These are phyloP conservation scores for Kalanchoe fedtschenkoi DNA, from an alignment of 164 flowering plant species.

Conservation along the genomic window DNA sequence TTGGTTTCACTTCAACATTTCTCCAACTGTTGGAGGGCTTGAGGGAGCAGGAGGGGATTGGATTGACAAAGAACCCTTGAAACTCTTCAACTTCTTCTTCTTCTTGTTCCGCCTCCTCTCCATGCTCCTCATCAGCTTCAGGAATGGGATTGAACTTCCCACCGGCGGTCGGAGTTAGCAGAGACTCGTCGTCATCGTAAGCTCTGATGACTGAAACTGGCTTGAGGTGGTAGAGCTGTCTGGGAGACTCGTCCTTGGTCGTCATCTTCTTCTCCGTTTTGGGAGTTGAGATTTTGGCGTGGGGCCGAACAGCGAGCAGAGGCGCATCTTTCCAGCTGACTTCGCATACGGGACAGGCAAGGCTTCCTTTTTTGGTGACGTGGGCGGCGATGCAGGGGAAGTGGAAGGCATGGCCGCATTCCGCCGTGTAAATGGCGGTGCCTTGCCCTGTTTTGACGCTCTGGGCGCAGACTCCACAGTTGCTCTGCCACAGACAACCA, in stretches of 20 bases:
- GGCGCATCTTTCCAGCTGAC: constrained; percentile 72
- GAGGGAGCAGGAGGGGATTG: background rate
- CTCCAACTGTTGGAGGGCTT: constrained; percentile 7
- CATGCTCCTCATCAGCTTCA: constrained; percentile 20
- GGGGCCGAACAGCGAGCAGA: constrained; percentile 38
- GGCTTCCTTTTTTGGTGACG: constrained; percentile 25
- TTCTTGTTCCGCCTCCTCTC: constrained; percentile 49
- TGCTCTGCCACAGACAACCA: constrained; percentile 34
- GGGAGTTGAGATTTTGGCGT: background rate
- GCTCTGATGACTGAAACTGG: constrained; percentile 12
- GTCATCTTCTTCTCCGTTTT: background rate
- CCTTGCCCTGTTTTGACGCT: constrained; percentile 86
- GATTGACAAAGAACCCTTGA: constrained; percentile 2
- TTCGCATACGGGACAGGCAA: constrained; percentile 77
- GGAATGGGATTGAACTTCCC: constrained; percentile 60
- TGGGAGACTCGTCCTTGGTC: constrained; percentile 7
- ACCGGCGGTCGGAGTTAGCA: constrained; percentile 36
- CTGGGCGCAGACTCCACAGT: constrained; percentile 74
- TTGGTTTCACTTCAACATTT: constrained; percentile 38
- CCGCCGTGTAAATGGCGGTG: constrained; percentile 86
- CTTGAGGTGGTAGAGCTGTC: background rate
- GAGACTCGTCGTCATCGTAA: constrained; percentile 82
- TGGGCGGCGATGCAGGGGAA: constrained; percentile 82
- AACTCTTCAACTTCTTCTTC: constrained; percentile 12
- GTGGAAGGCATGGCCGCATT: constrained; percentile 81